Evolutionary conservation across 352 stramenopile species (phyloP).

Genomic region (Globisporangium megalacanthum): DNA sequence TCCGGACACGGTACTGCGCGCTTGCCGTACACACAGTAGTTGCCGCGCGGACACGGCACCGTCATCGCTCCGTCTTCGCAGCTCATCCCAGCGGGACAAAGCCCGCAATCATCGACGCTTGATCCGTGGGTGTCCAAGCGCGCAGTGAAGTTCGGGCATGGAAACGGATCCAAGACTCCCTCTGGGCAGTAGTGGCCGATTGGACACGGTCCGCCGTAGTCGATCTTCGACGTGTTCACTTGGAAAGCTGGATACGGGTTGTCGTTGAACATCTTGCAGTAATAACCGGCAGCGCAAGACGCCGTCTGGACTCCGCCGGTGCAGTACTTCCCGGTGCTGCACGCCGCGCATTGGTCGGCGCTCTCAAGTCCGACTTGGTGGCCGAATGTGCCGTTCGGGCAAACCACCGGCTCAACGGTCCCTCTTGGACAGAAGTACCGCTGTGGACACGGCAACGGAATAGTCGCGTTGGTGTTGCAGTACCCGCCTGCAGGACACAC

Average conservation of each 20-base stretch:
- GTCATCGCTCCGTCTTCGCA: conserved; percentile 72
- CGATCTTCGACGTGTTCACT: conserved; percentile 7
- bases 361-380: conserved; percentile 34
- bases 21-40: conserved; percentile 42
- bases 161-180: conserved; percentile 57
- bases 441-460: conserved; percentile 43
- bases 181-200: conserved; percentile 74
- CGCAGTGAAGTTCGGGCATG: conserved; percentile 57
- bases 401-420: conserved; percentile 41
- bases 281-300: conserved; percentile 77
- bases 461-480: conserved; percentile 58
- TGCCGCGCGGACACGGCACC: conserved; percentile 54
- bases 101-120: conserved; percentile 53
- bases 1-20: conserved; percentile 43
- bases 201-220: conserved; percentile 66
- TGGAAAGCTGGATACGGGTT: conserved; percentile 38
- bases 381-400: conserved; percentile 77
- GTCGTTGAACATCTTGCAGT: conserved; percentile 67
- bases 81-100: conserved; percentile 83
- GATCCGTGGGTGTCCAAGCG: conserved; percentile 42
- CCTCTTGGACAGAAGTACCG: conserved; percentile 70
- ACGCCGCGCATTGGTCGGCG: conserved; percentile 56
- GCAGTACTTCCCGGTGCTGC: conserved; percentile 74
- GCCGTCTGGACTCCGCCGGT: conserved; percentile 61
- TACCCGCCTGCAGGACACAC: conserved; percentile 58